A percentile compares a stretch with the other conserved stretches of the same genome.
Evolutionary conservation across 345 rosid species (phyloP).

Genomic region (Hypericum perforatum): DNA sequence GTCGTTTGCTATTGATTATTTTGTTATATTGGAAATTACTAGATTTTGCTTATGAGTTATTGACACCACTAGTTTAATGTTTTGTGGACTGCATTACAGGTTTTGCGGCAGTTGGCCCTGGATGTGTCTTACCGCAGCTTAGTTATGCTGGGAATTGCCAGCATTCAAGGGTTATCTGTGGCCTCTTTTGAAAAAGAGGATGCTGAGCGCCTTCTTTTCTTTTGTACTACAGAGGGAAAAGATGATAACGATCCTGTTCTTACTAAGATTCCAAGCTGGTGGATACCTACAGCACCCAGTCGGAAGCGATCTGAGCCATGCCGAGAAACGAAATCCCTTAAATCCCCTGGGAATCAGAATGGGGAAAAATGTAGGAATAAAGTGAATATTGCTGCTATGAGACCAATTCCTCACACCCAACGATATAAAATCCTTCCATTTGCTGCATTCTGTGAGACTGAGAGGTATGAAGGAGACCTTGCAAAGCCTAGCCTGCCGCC

Average conservation of each 20-base stretch:
- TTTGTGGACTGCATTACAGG: conserved; percentile 36
- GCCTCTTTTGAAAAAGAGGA: conserved; percentile 97
- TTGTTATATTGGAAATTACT: neutral
- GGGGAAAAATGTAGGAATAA: conserved; percentile 43
- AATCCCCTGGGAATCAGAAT: conserved; percentile 30
- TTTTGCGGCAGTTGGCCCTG: conserved; percentile 89
- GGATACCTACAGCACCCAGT: conserved; percentile 70
- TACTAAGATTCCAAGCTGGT: conserved; percentile 59
- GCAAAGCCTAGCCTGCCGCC: conserved; percentile 57
- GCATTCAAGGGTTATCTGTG: conserved; percentile 92
- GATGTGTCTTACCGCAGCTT: conserved; percentile 80
- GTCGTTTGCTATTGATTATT: neutral
- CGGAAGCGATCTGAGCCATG: conserved; percentile 52
- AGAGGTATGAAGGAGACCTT: conserved; percentile 68
- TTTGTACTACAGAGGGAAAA: conserved; percentile 42
- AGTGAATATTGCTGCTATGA: conserved; percentile 60
- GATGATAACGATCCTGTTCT: conserved; percentile 26
- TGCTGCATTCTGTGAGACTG: conserved; percentile 56
- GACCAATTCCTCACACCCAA: conserved; percentile 81
- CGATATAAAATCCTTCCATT: conserved; percentile 76
- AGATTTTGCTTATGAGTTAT: neutral
- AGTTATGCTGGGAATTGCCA: conserved; percentile 85
- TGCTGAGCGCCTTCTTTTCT: conserved; percentile 84
- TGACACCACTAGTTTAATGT: conserved; percentile 1
- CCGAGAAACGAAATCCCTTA: conserved; percentile 37